Base-by-base conservation (phyloP, 2,329 filamentous ascomycete species). In the Coniella lustricola region DNA sequence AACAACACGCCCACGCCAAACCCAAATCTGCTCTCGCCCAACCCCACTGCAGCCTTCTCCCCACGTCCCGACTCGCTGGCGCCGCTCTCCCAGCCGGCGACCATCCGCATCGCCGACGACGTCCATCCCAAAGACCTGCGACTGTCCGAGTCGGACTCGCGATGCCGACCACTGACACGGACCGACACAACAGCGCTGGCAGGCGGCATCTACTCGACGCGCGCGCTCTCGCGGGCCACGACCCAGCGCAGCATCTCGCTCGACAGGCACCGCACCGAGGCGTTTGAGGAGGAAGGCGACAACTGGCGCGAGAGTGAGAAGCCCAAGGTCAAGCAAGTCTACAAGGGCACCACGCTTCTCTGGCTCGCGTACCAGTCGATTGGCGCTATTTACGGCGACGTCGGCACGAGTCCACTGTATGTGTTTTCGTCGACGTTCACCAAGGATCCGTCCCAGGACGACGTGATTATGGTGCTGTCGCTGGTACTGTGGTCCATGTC, bases 381-480 rank as follows among this genome's bases (percentile, higher is more conserved):
- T 31, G 82, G 82, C 46, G 79, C 84, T 44, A 85, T 85, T 46
- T 85, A 86, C 53, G 82, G 82, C 20, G 49, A 54, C 12, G 44
- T 51, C 16, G 51, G 21, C 7, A 74, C 67, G 1, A 80, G 75
- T 54, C 81, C 81, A n/a, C 73, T 85, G 13, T 85, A 85, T 57
- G 82, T 85, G 13, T 85, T 70, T 62, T 84, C 80, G n/a, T 81
- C 77, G 21, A 82, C 79, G 1, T 85, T 85, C 57, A 69, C 71
- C 29, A 64, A 67, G 3, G 63, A 71, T 7, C 80, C 80, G 1
- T 67, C 64, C 9, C 71, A 74, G 51, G 67, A 75, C 14, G 75
- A 82, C 55, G 67, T 85, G 3, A 66, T 84, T 31, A 78, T 82
- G 42, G 81, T 79, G 0, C 65, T 85, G 2, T 85, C 82, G 2